phyloP scores from a whole-genome alignment of 169 alveolate genomes.

The Eimeria falciformis region DNA sequence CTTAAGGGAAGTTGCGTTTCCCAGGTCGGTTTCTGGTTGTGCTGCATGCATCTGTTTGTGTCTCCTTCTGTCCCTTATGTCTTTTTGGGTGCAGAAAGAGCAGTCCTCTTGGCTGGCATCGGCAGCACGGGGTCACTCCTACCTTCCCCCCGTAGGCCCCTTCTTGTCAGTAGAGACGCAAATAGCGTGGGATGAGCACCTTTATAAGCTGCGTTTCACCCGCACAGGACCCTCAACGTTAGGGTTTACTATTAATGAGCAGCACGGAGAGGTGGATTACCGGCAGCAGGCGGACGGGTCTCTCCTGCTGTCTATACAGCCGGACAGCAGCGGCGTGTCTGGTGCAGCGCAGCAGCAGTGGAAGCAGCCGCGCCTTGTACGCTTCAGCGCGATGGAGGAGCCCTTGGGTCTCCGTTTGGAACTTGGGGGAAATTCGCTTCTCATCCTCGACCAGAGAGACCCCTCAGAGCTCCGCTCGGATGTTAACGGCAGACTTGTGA shows the following conservation, averaged over 20 bases:
- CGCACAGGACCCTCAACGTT: background rate
- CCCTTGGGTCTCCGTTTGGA: constrained; percentile 50
- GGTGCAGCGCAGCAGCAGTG: constrained; percentile 14
- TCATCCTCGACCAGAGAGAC: constrained; percentile 46
- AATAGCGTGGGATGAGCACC: constrained; percentile 25
- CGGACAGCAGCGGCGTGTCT: background rate
- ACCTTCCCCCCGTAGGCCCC: constrained; percentile 48
- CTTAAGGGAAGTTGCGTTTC: background rate
- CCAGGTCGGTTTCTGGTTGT: too few relatives aligned
- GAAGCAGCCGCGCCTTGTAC: constrained; percentile 27
- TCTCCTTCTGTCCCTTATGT: background rate
- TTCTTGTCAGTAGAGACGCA: constrained; percentile 17
- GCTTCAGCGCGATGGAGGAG: constrained; percentile 62
- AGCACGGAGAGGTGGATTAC: constrained; percentile 48
- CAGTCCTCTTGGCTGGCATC: constrained; percentile 17
- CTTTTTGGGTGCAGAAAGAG: constrained; percentile 17
- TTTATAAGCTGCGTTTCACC: background rate
- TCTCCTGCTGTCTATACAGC: constrained; percentile 52
- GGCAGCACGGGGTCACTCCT: constrained; percentile 38
- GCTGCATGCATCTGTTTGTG: background rate
- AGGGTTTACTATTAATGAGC: constrained; percentile 30
- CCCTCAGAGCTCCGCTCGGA: constrained; percentile 77
- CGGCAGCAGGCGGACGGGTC: constrained; percentile 81
- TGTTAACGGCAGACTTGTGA: constrained; percentile 74
- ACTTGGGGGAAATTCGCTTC: constrained; percentile 48